phyloP scores from a whole-genome alignment of 2,329 filamentous ascomycete species.

The Dissoconium aciculare region DNA sequence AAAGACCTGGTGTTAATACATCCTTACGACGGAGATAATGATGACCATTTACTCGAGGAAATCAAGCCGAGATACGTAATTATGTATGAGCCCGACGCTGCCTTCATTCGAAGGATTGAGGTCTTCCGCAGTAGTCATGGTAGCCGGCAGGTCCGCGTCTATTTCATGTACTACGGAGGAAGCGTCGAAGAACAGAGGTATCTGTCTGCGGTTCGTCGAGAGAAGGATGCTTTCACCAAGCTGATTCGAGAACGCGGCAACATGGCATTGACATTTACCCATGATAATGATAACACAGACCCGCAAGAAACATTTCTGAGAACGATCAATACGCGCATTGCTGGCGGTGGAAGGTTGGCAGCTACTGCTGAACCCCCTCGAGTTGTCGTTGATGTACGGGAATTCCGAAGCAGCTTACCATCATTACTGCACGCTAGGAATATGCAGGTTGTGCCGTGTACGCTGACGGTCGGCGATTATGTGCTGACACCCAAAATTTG shows the following conservation, averaged over 20 bases:
- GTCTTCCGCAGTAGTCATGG: constrained; percentile 92
- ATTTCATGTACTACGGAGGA: constrained; percentile 90
- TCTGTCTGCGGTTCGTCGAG: constrained; percentile 72
- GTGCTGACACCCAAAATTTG: constrained; percentile 82
- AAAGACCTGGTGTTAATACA: constrained; percentile 77
- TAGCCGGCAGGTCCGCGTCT: constrained; percentile 76
- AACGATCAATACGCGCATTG: constrained; percentile 92
- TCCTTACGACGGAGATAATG: constrained; percentile 87
- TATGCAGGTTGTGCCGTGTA: constrained; percentile 82
- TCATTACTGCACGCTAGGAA: constrained; percentile 79
- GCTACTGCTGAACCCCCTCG: constrained; percentile 79
- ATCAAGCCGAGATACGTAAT: constrained; percentile 85
- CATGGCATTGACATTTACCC: constrained; percentile 79
- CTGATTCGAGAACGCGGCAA: constrained; percentile 81
- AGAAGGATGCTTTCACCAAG: constrained; percentile 91
- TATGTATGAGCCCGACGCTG: constrained; percentile 94
- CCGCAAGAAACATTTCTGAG: constrained; percentile 84
- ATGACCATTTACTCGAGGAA: constrained; percentile 93
- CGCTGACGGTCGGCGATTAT: constrained; percentile 93
- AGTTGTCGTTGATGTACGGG: constrained; percentile 87
- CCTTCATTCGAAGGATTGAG: constrained; percentile 87
- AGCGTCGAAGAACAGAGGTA: constrained; percentile 95
- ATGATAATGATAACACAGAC: constrained; percentile 55
- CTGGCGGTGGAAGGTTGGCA: constrained; percentile 69
- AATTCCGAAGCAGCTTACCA: constrained; percentile 85